A percentile compares a stretch with the other conserved stretches of the same genome.
These are phyloP conservation scores for Chimonanthus praecox DNA, from an alignment of 164 flowering plant species.

Conservation along the genomic window DNA sequence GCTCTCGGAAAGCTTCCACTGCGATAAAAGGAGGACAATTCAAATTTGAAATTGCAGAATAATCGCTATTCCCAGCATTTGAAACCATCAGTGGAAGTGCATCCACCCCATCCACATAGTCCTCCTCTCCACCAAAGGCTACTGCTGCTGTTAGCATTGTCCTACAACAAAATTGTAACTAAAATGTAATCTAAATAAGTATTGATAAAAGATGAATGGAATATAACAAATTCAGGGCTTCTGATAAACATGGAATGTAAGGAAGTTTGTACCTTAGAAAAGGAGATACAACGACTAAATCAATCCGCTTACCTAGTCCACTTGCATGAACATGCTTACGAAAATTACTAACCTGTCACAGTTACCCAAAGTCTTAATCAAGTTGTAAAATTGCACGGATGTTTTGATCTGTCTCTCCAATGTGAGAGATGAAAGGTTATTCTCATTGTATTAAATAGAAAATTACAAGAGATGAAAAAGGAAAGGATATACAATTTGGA, in stretches of 20 bases:
- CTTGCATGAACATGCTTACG: constrained; percentile 54
- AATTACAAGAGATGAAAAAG: too few species aligned
- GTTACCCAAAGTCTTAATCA: too few species aligned
- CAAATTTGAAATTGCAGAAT: constrained; percentile 68
- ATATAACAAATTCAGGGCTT: neutral
- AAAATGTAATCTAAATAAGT: neutral
- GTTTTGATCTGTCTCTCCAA: too few species aligned
- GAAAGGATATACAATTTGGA: too few species aligned
- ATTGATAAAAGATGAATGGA: too few species aligned
- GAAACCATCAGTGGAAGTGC: constrained; percentile 69
- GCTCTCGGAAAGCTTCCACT: constrained; percentile 85
- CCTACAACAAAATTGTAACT: constrained; percentile 31
- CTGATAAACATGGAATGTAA: neutral
- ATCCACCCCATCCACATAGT: constrained; percentile 45
- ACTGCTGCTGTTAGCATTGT: constrained; percentile 98
- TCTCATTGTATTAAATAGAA: too few species aligned
- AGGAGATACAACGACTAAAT: constrained; percentile 69
- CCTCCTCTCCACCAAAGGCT: constrained; percentile 79
- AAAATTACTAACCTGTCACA: constrained; percentile 59
- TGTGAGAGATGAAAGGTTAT: too few species aligned
- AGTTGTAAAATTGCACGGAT: too few species aligned
- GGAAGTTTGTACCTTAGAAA: constrained; percentile 48
- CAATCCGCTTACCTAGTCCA: constrained; percentile 56
- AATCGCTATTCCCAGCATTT: constrained; percentile 70
- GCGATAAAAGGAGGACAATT: constrained; percentile 79